phyloP scores from a whole-genome alignment of 805 yeast genomes.

The Spathaspora sp. region DNA sequence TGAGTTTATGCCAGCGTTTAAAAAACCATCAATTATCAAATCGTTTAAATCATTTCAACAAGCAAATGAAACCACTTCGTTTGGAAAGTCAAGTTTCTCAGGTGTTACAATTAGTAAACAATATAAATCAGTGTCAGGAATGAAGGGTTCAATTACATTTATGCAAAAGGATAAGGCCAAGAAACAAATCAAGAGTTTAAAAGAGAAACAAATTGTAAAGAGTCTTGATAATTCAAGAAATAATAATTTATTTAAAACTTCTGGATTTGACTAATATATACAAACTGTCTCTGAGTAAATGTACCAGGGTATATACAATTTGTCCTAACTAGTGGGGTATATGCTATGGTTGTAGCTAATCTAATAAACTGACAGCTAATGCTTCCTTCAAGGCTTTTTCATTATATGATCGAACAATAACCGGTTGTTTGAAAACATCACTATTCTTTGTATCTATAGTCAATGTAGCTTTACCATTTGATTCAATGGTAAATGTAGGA shows the following conservation, averaged over 20 bases:
- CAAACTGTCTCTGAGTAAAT: background rate
- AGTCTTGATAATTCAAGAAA: slow-evolving; percentile 18
- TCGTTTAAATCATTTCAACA: slow-evolving; percentile 40
- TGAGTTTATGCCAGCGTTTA: slow-evolving; percentile 36
- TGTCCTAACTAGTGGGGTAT: too few relatives aligned
- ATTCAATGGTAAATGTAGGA: background rate
- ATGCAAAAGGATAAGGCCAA: slow-evolving; percentile 35
- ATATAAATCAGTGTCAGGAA: slow-evolving; percentile 52
- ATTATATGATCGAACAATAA: slow-evolving; percentile 36
- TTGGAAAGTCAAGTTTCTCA: slow-evolving; percentile 27
- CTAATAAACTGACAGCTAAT: slow-evolving; percentile 18
- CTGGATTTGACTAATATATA: slow-evolving; percentile 16
- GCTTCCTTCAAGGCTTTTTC: slow-evolving; percentile 49
- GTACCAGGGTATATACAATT: background rate
- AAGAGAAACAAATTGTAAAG: slow-evolving; percentile 23
- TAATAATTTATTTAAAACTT: slow-evolving; percentile 15
- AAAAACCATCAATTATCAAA: slow-evolving; percentile 44
- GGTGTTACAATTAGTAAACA: slow-evolving; percentile 53
- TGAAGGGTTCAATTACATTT: slow-evolving; percentile 56
- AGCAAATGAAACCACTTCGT: slow-evolving; percentile 39
- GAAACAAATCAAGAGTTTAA: slow-evolving; percentile 20
- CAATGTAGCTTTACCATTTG: slow-evolving; percentile 26
- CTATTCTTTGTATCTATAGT: slow-evolving; percentile 41
- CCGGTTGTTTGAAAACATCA: slow-evolving; percentile 31
- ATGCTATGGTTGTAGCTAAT: background rate